Evolutionary conservation across 2,329 filamentous ascomycete genomes (phyloP).

Genomic region (Cercospora canescens): DNA sequence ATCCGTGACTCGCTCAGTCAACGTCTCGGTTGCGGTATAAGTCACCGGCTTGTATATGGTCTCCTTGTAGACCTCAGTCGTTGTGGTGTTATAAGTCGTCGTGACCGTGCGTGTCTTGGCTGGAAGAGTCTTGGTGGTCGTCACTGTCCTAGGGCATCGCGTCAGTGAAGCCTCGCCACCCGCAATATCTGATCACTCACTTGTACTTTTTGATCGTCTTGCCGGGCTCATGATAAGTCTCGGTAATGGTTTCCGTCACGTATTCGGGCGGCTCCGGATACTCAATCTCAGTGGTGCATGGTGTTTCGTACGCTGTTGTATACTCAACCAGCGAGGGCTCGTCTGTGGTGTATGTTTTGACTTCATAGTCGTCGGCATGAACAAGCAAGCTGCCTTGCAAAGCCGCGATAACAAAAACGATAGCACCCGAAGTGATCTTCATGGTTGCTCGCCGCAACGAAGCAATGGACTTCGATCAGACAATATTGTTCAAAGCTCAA

Average conservation of each 20-base stretch:
- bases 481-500: not conserved
- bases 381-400: not conserved
- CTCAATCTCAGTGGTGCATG: not conserved
- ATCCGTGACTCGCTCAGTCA: not conserved
- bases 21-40: not conserved
- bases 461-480: not conserved
- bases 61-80: not conserved
- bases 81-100: not conserved
- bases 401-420: not conserved
- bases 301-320: not conserved
- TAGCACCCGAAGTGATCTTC: not conserved
- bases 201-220: not conserved
- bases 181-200: not conserved
- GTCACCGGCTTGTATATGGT: not conserved
- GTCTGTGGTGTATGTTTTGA: constrained; percentile 3
- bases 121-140: not conserved
- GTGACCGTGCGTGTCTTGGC: not conserved
- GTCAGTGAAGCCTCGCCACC: not conserved
- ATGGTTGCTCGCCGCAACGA: not conserved
- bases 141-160: not conserved
- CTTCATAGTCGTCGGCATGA: not conserved
- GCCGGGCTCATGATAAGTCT: not conserved
- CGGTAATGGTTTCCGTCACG: not conserved
- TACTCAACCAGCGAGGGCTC: not conserved
- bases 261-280: not conserved